Base-by-base conservation (phyloP, 2,329 filamentous ascomycete species). In the Trichoderma sp. region DNA sequence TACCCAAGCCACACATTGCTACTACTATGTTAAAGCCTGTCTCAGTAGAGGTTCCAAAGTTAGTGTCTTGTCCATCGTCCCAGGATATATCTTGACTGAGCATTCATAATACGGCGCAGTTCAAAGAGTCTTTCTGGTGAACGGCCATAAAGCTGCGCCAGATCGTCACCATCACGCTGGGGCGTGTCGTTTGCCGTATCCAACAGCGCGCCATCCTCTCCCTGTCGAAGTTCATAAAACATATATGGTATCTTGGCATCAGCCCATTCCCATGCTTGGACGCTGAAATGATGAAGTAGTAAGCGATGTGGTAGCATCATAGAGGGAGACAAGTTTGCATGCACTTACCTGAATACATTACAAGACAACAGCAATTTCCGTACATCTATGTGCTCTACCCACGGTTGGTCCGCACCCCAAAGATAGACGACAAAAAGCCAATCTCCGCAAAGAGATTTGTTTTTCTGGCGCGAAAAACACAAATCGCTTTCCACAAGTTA, bases 361-460 rank as follows among this genome's bases (percentile, higher is more conserved):
- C 52, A n/a, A 14, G 57, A 47, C 19, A 27, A 47, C n/a, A 65
- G 19, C 52, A 57, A 13, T 5, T 47, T 29, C 19, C 13, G 27
- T 5, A 56, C 27, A 24, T 13, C 16, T 1, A 19, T 14, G 0
- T 24, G 29, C 27, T 47, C 11, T 16, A n/a, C 11, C 62, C 62
- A 65, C 13, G 4, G 8, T 16, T 24, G 4, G 52, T 57, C 52
- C 24, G 37, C n/a, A 24, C 52, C 27, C 62, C 62, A 65, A 19
- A 65, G 35, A 57, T 47, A 65, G 53, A 65, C 52, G 6, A 65
- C 33, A 14, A 57, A 27, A 47, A 65, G 24, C 62, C 52, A 65
- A 29, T 43, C 13, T 21, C 62, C 62, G 1, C 5, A 8, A 8
- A 65, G 27, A 7, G 19, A 6, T 16, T 21, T n/a, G 14, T 35